Conservation (phyloP, 352 stramenopile species). For the Lagenidium sp. region DNA sequence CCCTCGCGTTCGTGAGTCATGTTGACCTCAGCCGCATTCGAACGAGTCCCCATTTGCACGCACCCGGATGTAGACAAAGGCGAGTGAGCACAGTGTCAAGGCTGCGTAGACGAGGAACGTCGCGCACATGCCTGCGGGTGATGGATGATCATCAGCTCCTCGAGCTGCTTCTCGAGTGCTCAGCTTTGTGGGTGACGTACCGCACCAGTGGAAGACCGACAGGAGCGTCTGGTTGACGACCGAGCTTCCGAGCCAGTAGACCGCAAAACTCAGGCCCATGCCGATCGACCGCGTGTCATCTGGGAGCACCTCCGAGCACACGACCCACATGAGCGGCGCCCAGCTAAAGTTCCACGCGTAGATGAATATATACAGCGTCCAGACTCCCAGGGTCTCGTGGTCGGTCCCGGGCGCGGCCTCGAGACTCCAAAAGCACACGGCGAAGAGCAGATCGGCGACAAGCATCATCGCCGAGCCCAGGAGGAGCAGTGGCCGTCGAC, state of each 20-base stretch:
- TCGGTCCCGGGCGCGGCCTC: constrained; percentile 8
- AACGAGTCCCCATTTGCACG: no score
- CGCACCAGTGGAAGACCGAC: constrained; percentile 38
- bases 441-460: constrained; percentile 35
- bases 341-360: constrained; percentile 71
- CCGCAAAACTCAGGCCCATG: constrained; percentile 65
- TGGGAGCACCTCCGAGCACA: constrained; percentile 54
- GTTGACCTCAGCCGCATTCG: no score
- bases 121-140: constrained; percentile 15
- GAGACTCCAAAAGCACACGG: constrained; percentile 36
- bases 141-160: no score
- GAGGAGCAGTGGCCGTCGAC: constrained; percentile 45
- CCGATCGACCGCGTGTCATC: constrained; percentile 62
- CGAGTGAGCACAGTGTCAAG: constrained; percentile 29
- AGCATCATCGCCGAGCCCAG: constrained; percentile 50
- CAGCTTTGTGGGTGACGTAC: no score
- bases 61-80: constrained; percentile 50
- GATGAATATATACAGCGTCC: constrained; percentile 65
- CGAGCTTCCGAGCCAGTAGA: constrained; percentile 61
- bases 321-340: constrained; percentile 69
- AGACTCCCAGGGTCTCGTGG: constrained; percentile 34
- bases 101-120: constrained; percentile 49
- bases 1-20: no score
- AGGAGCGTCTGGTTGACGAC: constrained; percentile 64
- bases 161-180: no score